Base-by-base conservation (phyloP, 805 yeast genomes). In the Candida koratica region DNA sequence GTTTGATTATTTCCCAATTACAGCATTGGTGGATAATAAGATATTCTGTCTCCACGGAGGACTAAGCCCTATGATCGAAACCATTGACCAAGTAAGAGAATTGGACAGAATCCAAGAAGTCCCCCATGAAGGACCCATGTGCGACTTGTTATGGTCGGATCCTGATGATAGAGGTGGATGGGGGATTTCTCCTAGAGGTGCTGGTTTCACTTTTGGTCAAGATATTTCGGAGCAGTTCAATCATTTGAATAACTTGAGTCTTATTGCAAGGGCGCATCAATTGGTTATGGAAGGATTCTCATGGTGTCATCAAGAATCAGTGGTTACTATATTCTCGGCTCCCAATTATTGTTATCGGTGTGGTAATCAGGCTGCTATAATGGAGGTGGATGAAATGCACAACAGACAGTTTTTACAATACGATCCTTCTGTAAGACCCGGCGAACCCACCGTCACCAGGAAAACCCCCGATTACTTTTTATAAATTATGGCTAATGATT, bases 111-210 rank as follows among this genome's bases (percentile, higher is more conserved):
- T 84, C 55, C 96, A 88, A 65, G 97, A 88, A 66, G 96, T 89
- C 32, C 97, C 97, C 26, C 97, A 88, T 56, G 96, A 89, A 60
- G 97, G 97, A 28, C 95, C 96, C 44, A 87, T 89, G 96, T 89
- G 96, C 66, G 97, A 89, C 60, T 71, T 89, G 52, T 69, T 89
- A 48, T 89, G 97, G 97, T 85, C 95, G 3, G 97, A 89, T 61
- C 97, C 97, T 18, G 97, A 89, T 60, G 96, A 89, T 61, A 74
- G 96, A 57, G 96, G 95, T 50, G 96, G 96, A 52, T 89, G 97
- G 97, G 96, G 96, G 45, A 85, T 89, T 48, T 82, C 93, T 55
- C 96, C 96, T 61, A 79, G 97, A 77, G 96, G 96, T 71, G 97
- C 97, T 44, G 97, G 97, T 61, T 89, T 84, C 81, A 86, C 96